These are phyloP conservation scores for Hyphodiscus hymeniophilus DNA, from an alignment of 495 filamentous ascomycete species.

Conservation along the genomic window DNA sequence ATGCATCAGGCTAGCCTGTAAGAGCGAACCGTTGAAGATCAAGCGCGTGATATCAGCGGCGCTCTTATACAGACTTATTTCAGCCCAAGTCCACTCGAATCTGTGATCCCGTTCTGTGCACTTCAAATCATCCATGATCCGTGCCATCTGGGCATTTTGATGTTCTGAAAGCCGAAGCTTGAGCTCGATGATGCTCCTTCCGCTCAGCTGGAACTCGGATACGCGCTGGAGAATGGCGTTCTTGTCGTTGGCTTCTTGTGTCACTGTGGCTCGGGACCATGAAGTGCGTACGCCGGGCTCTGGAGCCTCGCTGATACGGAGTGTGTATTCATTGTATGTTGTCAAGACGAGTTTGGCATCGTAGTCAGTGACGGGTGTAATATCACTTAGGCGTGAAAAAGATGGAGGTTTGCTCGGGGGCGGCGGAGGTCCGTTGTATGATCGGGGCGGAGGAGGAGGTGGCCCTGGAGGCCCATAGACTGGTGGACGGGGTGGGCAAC, in stretches of 20 bases:
- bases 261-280: constrained; percentile 9
- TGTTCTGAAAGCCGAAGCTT: constrained; percentile 13
- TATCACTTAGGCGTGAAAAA: constrained; percentile 7
- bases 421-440: not conserved
- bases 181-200: constrained; percentile 8
- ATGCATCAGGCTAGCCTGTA: constrained; percentile 9
- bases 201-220: not conserved
- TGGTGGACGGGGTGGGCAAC: not conserved
- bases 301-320: constrained; percentile 6
- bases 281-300: not conserved
- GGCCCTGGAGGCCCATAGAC: too few species aligned
- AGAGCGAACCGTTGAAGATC: not conserved
- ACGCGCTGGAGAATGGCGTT: constrained; percentile 1
- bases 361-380: constrained; percentile 3
- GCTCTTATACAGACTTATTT: constrained; percentile 5
- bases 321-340: constrained; percentile 11
- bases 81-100: constrained; percentile 18
- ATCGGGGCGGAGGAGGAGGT: not conserved
- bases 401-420: not conserved
- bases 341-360: constrained; percentile 8
- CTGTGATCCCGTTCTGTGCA: constrained; percentile 4
- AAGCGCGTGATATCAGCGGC: not conserved
- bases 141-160: constrained; percentile 13
- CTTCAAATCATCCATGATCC: constrained; percentile 13
- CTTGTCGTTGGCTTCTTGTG: constrained; percentile 2